Percentiles rank a stretch among this genome's conserved stretches.
Evolutionary conservation across 108 stramenopile genomes (phyloP).

Genomic region (Cyclotella kingstonii): DNA sequence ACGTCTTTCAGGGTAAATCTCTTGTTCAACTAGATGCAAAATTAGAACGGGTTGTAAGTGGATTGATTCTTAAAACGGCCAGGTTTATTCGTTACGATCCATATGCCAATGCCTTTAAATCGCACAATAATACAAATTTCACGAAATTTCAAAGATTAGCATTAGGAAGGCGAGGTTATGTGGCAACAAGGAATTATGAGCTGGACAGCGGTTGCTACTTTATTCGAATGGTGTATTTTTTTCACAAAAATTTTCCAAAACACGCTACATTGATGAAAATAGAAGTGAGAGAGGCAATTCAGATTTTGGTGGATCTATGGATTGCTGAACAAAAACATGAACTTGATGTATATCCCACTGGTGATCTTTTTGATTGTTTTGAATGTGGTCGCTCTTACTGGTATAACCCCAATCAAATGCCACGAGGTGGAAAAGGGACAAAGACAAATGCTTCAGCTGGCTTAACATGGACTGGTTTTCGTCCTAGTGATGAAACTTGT

Average conservation of each 20-base stretch:
- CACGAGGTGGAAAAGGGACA: constrained; percentile 49
- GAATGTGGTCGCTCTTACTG: constrained; percentile 54
- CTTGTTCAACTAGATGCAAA: constrained; percentile 40
- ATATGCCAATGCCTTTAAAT: constrained; percentile 62
- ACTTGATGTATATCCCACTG: constrained; percentile 43
- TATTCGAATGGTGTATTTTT: constrained; percentile 48
- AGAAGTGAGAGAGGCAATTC: constrained; percentile 44
- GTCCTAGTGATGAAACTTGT: constrained; percentile 61
- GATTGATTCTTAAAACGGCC: constrained; percentile 59
- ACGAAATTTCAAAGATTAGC: constrained; percentile 22
- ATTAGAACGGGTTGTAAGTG: constrained; percentile 49
- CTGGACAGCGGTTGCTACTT: constrained; percentile 59
- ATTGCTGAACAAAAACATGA: constrained; percentile 64
- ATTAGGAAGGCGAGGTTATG: constrained; percentile 54
- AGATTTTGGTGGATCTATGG: constrained; percentile 61
- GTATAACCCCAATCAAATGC: constrained; percentile 47
- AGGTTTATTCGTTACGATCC: constrained; percentile 62
- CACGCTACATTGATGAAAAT: constrained; percentile 17
- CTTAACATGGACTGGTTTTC: constrained; percentile 50
- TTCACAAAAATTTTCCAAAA: constrained; percentile 18
- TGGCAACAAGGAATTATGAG: constrained; percentile 69
- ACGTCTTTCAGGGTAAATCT: constrained; percentile 16
- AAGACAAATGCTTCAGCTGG: constrained; percentile 45
- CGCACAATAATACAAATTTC: constrained; percentile 40
- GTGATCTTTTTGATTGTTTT: constrained; percentile 48